These are phyloP conservation scores for Crepidotus variabilis DNA, from an alignment of 768 basidiomycete species.

Conservation along the genomic window DNA sequence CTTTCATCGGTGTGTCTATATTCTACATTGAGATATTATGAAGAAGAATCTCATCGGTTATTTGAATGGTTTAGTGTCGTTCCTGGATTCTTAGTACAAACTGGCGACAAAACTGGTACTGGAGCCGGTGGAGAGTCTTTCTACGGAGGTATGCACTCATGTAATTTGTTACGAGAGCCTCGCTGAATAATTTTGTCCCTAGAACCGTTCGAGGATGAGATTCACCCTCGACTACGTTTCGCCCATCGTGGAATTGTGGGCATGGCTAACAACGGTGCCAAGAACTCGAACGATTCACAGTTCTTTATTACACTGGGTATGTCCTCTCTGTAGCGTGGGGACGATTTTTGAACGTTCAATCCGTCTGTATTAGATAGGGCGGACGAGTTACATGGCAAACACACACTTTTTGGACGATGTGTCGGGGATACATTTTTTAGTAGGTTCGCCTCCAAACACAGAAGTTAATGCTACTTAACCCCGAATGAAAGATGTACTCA, in stretches of 20 bases:
- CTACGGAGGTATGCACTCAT: slow-evolving; percentile 64
- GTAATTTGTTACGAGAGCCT: neutral
- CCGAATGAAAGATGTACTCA: slow-evolving; percentile 68
- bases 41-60: neutral
- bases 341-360: neutral
- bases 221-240: slow-evolving; percentile 88
- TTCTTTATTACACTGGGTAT: slow-evolving; percentile 92
- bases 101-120: slow-evolving; percentile 89
- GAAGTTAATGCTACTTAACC: neutral
- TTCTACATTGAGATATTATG: neutral
- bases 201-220: slow-evolving; percentile 95
- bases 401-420: slow-evolving; percentile 90
- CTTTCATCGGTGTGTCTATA: slow-evolving; percentile 70
- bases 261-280: slow-evolving; percentile 89
- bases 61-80: slow-evolving; percentile 53
- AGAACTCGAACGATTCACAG: slow-evolving; percentile 90
- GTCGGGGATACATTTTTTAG: slow-evolving; percentile 90
- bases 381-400: slow-evolving; percentile 90
- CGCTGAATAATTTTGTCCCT: neutral
- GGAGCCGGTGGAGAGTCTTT: slow-evolving; percentile 93
- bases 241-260: slow-evolving; percentile 87
- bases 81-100: slow-evolving; percentile 90
- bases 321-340: slow-evolving; percentile 4
- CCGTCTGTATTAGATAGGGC: slow-evolving; percentile 61
- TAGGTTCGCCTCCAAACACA: slow-evolving; percentile 31